A percentile compares a stretch with the other conserved stretches of the same genome.
These are phyloP conservation scores for Cryptococcus sp. DNA, from an alignment of 1,284 basidiomycete genomes.

Conservation along the genomic window DNA sequence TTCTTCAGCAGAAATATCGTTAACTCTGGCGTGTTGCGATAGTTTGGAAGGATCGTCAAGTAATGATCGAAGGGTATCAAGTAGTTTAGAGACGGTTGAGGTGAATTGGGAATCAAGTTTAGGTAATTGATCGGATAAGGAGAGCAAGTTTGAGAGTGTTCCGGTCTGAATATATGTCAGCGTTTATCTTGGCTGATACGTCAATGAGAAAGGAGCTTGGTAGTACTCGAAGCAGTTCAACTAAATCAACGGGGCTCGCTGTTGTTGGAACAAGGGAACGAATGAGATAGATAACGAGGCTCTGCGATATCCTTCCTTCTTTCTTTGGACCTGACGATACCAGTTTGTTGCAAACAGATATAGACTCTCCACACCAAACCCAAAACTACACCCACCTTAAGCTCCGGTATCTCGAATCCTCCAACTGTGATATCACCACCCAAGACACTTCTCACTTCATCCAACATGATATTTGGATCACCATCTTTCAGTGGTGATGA, in stretches of 20 bases:
- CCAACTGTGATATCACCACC: conserved; percentile 41
- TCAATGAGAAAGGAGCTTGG: no score
- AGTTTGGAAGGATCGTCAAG: conserved; percentile 88
- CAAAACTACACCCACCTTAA: conserved; percentile 39
- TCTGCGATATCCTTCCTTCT: no score
- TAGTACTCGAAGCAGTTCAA: no score
- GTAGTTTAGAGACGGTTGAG: conserved; percentile 79
- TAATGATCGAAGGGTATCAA: conserved; percentile 88
- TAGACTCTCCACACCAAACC: no score
- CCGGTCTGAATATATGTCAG: conserved; percentile 62
- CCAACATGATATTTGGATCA: conserved; percentile 50
- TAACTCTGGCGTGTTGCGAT: conserved; percentile 67
- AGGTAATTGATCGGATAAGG: conserved; percentile 85
- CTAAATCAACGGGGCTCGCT: no score
- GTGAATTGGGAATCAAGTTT: conserved; percentile 91
- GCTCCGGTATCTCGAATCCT: conserved; percentile 44
- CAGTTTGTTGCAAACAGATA: no score
- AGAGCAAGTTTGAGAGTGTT: conserved; percentile 84
- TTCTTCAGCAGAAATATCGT: conserved; percentile 74
- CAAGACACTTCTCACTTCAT: conserved; percentile 46
- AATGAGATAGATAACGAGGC: no score
- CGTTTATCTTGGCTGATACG: no score
- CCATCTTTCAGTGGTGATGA: conserved; percentile 51
- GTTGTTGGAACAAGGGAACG: no score
- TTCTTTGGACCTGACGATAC: no score